phyloP scores from a whole-genome alignment of 2,329 filamentous ascomycete genomes.

The Hysterium pulicare region DNA sequence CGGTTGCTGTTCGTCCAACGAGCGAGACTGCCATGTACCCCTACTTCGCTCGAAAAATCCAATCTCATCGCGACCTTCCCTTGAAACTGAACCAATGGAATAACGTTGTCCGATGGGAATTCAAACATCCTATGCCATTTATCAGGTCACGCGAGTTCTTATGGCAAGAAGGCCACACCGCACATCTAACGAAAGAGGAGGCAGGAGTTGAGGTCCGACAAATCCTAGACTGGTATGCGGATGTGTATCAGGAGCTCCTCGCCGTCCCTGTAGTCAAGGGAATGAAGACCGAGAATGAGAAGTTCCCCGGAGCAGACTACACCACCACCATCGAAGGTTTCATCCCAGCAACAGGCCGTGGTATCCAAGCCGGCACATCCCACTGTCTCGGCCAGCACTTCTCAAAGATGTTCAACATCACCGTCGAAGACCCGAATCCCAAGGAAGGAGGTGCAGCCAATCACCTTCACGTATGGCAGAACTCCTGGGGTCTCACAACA shows the following conservation, averaged over 20 bases:
- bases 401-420: conserved; percentile 98
- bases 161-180: conserved; percentile 96
- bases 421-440: conserved; percentile 81
- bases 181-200: conserved; percentile 78
- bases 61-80: conserved; percentile 90
- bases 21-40: conserved; percentile 86
- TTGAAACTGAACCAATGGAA: conserved; percentile 98
- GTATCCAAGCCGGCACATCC: conserved; percentile 93
- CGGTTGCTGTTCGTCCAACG: conserved; percentile 66
- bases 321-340: conserved; percentile 97
- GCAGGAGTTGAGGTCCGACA: conserved; percentile 84
- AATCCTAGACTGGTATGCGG: conserved; percentile 90
- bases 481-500: conserved; percentile 97
- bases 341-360: conserved; percentile 90
- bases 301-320: conserved; percentile 95
- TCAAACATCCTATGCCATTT: conserved; percentile 85
- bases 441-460: conserved; percentile 59
- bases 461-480: conserved; percentile 91
- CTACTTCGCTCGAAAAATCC: conserved; percentile 96
- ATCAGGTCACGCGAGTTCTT: conserved; percentile 79
- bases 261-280: conserved; percentile 94
- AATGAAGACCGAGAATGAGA: conserved; percentile 94
- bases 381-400: conserved; percentile 97
- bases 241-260: conserved; percentile 88
- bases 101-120: conserved; percentile 92